Evolutionary conservation across 495 filamentous ascomycete genomes (phyloP), one percentile per base, ranked within the genome.

Genomic region (Trichoderma orchidacearum): DNA sequence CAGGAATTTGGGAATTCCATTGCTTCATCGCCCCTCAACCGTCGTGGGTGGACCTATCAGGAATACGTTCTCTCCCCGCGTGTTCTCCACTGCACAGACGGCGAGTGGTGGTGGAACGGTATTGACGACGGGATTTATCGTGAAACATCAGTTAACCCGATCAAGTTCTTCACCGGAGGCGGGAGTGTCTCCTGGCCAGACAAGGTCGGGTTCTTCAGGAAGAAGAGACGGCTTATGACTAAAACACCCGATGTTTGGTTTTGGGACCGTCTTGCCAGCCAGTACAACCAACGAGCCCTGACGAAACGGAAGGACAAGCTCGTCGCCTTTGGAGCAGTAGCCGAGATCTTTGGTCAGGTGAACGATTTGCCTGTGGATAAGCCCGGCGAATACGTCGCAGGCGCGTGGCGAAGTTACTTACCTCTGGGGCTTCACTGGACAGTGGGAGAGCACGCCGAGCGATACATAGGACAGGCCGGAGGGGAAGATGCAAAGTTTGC

Each of bases 1-100:
- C 13, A 32, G 9, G 53, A 54, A 9, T 34, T 54, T 23, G n/a
- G 12, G 5, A 27, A 35, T 7, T 15, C 21, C 9, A 31, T 54
- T 35, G 28, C n/a, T 12, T 27, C 21, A 1, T 30, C 53, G 9
- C 57, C 57, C 2, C 57, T 66, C 3, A 55, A 62, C 50, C 55
- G 56, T 6, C 54, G 67, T 7, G 65, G 56, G n/a, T 69, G 67
- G 67, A 61, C 60, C 3, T 53, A 61, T 11, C 65, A 69, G 54
- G 67, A 69, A 36, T 58, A 58, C 15, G 5, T 64, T 1, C 58
- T 69, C 3, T 31, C 65, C 1, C 59, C 60, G 0, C 56, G 67
- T 0, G 53, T 55, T 5, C 51, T 69, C 9, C 60, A 62, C 35
- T 69, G 63, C 35, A 28, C 66, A 12, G 58, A 59, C 38, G 68